Evolutionary conservation across 1,284 basidiomycete genomes (phyloP), one percentile per base, ranked within the genome.

Genomic region (Malassezia dermatis): DNA sequence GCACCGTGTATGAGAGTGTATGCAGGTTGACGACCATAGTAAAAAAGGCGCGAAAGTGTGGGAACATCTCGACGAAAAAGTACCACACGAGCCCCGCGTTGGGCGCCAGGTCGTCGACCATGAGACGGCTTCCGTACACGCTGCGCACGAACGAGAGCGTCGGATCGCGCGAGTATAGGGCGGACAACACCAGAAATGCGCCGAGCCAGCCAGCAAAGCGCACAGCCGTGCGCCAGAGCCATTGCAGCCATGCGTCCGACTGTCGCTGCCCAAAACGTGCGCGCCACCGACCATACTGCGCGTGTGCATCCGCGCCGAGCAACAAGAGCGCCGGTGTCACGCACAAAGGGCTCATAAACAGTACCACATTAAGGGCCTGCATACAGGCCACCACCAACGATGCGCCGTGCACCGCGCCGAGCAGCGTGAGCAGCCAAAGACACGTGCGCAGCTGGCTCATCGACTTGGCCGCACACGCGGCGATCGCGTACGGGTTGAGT

Each of bases 51-150:
- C 91, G 80, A 78, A 96, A 99, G 75, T 98, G 88, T 70, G 95
- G 90, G 66, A 99, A 99, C 85, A 96, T 96, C 75, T 98, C 91
- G 12, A 90, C 95, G 77, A 96, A 95, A 77, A 96, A 96, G 77
- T 98, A 98, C 94, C 94, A 98, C 85, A 88, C 90, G 34, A 96
- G 78, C 3, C 93, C 93, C 8, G 88, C 83, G 67, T 93, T 95
- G 0, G 94, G 94, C 5, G 88, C 89, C 51, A 96, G 60, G 28
- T 72, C 63, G 23, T 66, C 60, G 7, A 62, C 53, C 11, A 45
- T n/a, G 4, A 21, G 15, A 4, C 54, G 51, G 17, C 35, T 51
- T 26, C 54, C 52, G 19, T 52, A 57, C 39, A 76, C 72, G 93
- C 89, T 3, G 85, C 84, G 7, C 90, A 81, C 4, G 79, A 81